A percentile compares a stretch with the other conserved stretches of the same genome.
Evolutionary conservation across 495 filamentous ascomycete genomes (phyloP).

Genomic region (Talaromyces ruber): DNA sequence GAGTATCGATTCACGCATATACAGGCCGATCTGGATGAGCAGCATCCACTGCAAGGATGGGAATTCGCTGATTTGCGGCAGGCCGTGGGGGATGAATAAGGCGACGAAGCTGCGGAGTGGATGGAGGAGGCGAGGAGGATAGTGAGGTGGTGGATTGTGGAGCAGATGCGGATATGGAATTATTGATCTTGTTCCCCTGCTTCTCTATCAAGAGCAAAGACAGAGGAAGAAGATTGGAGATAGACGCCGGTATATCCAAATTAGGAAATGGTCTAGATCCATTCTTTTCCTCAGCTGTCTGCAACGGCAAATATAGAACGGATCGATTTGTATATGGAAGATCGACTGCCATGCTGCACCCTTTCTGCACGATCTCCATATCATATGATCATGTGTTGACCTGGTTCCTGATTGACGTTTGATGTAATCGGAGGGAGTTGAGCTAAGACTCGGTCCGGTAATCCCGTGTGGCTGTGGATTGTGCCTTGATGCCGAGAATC

Average conservation of each 20-base stretch:
- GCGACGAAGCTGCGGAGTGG: conserved; percentile 27
- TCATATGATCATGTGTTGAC: background rate
- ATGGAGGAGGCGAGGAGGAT: conserved; percentile 28
- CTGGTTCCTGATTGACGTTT: background rate
- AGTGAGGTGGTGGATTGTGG: conserved; percentile 28
- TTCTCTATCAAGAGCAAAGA: background rate
- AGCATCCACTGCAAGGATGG: conserved; percentile 20
- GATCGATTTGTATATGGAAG: background rate
- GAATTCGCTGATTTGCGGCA: conserved; percentile 14
- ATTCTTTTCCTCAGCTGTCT: background rate
- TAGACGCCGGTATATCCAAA: background rate
- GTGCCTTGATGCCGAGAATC: background rate
- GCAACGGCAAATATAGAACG: background rate
- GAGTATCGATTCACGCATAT: conserved; percentile 32
- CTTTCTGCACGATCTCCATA: background rate
- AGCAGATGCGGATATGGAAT: conserved; percentile 33
- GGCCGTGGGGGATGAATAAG: conserved; percentile 18
- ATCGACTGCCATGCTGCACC: background rate
- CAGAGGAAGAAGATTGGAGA: background rate
- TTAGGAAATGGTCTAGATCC: background rate
- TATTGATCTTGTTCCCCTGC: conserved; percentile 11
- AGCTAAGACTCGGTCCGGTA: background rate
- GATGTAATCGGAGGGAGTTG: background rate
- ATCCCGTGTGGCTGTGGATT: background rate
- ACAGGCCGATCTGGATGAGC: conserved; percentile 26